Conservation (phyloP, 108 stramenopile genomes). For the Mayamaea pseudoterrestris region DNA sequence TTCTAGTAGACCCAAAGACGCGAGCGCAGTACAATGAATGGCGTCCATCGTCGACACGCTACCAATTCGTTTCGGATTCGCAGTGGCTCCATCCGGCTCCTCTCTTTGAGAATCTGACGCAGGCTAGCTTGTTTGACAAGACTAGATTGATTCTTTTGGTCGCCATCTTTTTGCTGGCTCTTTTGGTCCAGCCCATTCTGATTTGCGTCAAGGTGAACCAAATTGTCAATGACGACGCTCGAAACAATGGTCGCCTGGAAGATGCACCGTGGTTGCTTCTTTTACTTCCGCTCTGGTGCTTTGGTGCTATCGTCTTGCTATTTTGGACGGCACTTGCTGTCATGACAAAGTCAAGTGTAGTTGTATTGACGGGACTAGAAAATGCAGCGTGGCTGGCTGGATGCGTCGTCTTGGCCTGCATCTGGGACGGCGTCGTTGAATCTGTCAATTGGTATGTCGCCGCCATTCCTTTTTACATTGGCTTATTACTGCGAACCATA, state of each 20-base stretch:
- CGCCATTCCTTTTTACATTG: constrained; percentile 26
- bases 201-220: constrained; percentile 67
- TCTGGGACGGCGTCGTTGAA: constrained; percentile 24
- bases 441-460: constrained; percentile 15
- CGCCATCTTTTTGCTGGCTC: constrained; percentile 14
- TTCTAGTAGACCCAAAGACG: constrained; percentile 42
- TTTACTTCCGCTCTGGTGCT: constrained; percentile 51
- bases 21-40: constrained; percentile 37
- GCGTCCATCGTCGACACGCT: constrained; percentile 14
- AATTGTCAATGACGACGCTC: constrained; percentile 18
- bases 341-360: no score
- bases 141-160: constrained; percentile 45
- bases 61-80: constrained; percentile 25
- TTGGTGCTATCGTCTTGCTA: constrained; percentile 16
- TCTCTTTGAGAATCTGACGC: constrained; percentile 50
- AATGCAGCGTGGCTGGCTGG: constrained; percentile 31
- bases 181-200: constrained; percentile 65
- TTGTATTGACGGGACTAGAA: no score
- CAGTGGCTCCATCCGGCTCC: constrained; percentile 35
- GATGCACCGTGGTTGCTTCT: constrained; percentile 41
- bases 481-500: constrained; percentile 3
- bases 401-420: constrained; percentile 29
- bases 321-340: constrained; percentile 10
- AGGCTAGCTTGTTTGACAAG: constrained; percentile 31
- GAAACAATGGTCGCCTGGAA: constrained; percentile 27